Percentiles rank a stretch among this genome's conserved stretches.
These are phyloP conservation scores for Collybia sp. DNA, from an alignment of 768 basidiomycete species.

Conservation along the genomic window DNA sequence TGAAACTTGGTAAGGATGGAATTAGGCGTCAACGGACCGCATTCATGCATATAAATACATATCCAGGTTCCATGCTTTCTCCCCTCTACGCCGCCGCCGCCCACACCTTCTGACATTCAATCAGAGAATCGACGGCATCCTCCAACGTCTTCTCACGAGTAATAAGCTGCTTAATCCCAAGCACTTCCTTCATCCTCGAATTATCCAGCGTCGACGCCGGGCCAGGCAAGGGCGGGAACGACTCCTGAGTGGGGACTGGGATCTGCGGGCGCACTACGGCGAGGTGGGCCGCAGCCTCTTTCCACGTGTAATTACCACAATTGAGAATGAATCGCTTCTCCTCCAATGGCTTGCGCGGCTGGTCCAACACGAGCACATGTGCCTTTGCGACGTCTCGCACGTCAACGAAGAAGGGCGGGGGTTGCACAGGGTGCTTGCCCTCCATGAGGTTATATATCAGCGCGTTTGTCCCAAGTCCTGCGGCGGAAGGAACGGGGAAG, in stretches of 20 bases:
- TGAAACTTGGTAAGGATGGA: not conserved
- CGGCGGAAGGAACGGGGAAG: conserved; percentile 22
- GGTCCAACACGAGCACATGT: conserved; percentile 25
- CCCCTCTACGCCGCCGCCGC: not conserved
- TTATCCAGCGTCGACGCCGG: conserved; percentile 18
- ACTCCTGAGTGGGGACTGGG: conserved; percentile 8
- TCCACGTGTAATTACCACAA: conserved; percentile 23
- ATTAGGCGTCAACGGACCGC: not conserved
- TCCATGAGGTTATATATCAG: conserved; percentile 20
- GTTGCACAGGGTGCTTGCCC: conserved; percentile 13
- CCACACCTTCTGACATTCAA: conserved; percentile 21
- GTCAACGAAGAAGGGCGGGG: conserved; percentile 27
- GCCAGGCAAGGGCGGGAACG: conserved; percentile 15
- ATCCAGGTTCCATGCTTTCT: not conserved
- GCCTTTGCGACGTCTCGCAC: conserved; percentile 31
- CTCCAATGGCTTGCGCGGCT: conserved; percentile 15
- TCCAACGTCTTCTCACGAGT: conserved; percentile 19
- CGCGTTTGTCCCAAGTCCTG: conserved; percentile 23
- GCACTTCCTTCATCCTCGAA: conserved; percentile 17
- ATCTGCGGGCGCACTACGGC: conserved; percentile 19
- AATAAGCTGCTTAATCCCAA: conserved; percentile 20
- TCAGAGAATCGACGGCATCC: conserved; percentile 19
- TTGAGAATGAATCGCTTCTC: conserved; percentile 27
- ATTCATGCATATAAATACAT: not conserved
- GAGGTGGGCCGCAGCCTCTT: conserved; percentile 20